These are phyloP conservation scores for Neonectria magnoliae DNA, from an alignment of 2,329 filamentous ascomycete species.

Conservation along the genomic window DNA sequence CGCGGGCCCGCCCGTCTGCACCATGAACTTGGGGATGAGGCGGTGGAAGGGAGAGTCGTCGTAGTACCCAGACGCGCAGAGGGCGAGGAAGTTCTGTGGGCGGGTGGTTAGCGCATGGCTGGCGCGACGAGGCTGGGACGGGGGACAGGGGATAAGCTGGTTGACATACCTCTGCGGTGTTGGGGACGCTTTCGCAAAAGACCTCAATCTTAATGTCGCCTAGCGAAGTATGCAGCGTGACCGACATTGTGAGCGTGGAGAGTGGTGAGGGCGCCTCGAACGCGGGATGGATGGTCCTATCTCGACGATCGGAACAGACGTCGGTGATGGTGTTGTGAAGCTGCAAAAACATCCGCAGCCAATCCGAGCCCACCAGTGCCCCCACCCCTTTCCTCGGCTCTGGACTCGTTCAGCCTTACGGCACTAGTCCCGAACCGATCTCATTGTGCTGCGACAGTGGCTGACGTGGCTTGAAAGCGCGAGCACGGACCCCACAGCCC, in stretches of 20 bases:
- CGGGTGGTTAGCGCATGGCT: constrained; percentile 22
- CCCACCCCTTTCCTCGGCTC: neutral
- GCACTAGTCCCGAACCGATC: neutral
- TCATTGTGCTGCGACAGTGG: neutral
- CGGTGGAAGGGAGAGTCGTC: constrained; percentile 81
- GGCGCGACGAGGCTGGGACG: neutral
- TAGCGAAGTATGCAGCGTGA: constrained; percentile 84
- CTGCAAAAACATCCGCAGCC: constrained; percentile 8
- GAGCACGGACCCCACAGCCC: neutral
- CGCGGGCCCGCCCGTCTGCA: constrained; percentile 76
- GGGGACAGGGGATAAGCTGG: neutral
- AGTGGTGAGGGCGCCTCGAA: neutral
- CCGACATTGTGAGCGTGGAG: constrained; percentile 61
- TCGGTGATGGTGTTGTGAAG: constrained; percentile 6
- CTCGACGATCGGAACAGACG: neutral
- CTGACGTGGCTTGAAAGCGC: constrained; percentile 8
- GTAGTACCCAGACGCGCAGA: constrained; percentile 84
- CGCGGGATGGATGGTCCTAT: neutral
- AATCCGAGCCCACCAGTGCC: constrained; percentile 8
- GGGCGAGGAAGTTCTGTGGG: constrained; percentile 82
- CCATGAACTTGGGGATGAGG: constrained; percentile 83
- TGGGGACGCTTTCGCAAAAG: constrained; percentile 94
- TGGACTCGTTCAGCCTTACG: constrained; percentile 16
- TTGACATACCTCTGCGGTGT: constrained; percentile 79
- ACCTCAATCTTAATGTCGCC: constrained; percentile 95